Percentiles rank a stretch among this genome's conserved stretches.
Conservation (phyloP, 2,329 filamentous ascomycete species). For the Penicillium occitanis region DNA sequence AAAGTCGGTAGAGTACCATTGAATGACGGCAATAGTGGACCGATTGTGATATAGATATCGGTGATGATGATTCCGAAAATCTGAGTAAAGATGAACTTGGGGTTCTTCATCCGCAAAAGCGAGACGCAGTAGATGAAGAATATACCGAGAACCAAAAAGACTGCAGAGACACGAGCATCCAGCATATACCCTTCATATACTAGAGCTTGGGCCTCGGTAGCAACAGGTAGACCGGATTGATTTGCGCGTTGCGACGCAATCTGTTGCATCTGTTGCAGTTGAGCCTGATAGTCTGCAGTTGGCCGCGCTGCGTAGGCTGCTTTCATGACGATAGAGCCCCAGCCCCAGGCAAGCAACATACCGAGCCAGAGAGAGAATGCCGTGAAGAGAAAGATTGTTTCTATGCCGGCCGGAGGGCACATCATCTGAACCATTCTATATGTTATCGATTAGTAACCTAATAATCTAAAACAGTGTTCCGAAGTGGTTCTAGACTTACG, state of each 20-base stretch:
- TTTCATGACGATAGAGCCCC: slow-evolving; percentile 53
- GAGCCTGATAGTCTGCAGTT: slow-evolving; percentile 38
- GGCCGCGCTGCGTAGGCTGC: slow-evolving; percentile 48
- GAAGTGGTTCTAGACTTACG: neutral
- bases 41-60: slow-evolving; percentile 49
- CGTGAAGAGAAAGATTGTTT: slow-evolving; percentile 49
- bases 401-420: slow-evolving; percentile 47
- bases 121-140: slow-evolving; percentile 48
- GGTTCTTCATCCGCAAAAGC: slow-evolving; percentile 44
- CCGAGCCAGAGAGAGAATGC: slow-evolving; percentile 46
- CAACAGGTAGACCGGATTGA: slow-evolving; percentile 30
- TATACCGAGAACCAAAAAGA: slow-evolving; percentile 41
- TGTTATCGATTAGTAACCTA: neutral
- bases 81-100: slow-evolving; percentile 48
- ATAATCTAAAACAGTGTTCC: neutral
- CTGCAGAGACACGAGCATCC: slow-evolving; percentile 47
- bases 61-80: slow-evolving; percentile 51
- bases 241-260: slow-evolving; percentile 34
- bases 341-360: slow-evolving; percentile 50
- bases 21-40: slow-evolving; percentile 46
- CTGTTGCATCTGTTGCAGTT: slow-evolving; percentile 37
- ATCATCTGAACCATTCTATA: slow-evolving; percentile 45
- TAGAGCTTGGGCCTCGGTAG: slow-evolving; percentile 37
- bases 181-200: slow-evolving; percentile 51
- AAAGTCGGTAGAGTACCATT: slow-evolving; percentile 40